Evolutionary conservation across 2,329 filamentous ascomycete species (phyloP).

Genomic region (Ascomycota sp.): DNA sequence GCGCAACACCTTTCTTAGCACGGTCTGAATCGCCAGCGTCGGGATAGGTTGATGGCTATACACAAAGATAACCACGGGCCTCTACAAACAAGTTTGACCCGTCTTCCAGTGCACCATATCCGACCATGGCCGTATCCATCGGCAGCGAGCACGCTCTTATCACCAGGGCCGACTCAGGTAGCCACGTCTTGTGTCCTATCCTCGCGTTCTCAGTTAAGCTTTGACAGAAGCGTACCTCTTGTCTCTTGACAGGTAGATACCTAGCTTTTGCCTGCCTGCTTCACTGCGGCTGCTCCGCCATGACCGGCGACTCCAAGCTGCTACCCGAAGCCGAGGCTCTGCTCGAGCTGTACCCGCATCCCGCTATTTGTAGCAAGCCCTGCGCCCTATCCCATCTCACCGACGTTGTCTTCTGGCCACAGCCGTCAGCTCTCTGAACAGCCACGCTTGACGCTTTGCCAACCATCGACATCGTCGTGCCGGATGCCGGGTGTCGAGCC

Average conservation of each 20-base stretch:
- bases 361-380: slow-evolving; percentile 4
- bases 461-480: slow-evolving; percentile 14
- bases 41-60: too few species aligned
- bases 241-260: slow-evolving; percentile 12
- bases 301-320: slow-evolving; percentile 15
- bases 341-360: slow-evolving; percentile 10
- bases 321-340: slow-evolving; percentile 13
- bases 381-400: slow-evolving; percentile 14
- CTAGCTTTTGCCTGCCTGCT: slow-evolving; percentile 13
- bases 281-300: slow-evolving; percentile 13
- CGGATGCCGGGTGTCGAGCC: slow-evolving; percentile 16
- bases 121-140: slow-evolving; percentile 5
- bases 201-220: background rate
- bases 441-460: slow-evolving; percentile 9
- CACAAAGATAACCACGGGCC: too few species aligned
- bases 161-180: slow-evolving; percentile 10
- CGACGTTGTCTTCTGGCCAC: slow-evolving; percentile 15
- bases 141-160: slow-evolving; percentile 11
- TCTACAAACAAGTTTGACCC: too few species aligned
- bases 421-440: slow-evolving; percentile 12
- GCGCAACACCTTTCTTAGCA: too few species aligned
- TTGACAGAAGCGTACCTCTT: background rate
- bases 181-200: background rate
- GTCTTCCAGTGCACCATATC: background rate
- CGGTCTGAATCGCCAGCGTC: too few species aligned